Evolutionary conservation across 345 rosid species (phyloP), one percentile per base, ranked within the genome.

Genomic region (Psidium guajava): DNA sequence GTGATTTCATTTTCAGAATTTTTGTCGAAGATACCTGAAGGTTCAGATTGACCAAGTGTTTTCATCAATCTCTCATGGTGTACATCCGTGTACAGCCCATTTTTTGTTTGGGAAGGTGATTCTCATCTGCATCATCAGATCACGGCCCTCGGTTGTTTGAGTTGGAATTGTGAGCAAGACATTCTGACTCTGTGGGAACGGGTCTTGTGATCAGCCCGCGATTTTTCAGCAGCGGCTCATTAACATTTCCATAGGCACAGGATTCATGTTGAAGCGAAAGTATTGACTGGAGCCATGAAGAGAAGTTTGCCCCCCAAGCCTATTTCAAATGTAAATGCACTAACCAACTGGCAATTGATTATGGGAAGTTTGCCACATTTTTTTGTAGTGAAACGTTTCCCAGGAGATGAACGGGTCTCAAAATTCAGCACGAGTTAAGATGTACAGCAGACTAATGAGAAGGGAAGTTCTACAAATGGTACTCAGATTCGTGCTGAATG

Each of bases 1-100:
- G 98, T 21, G 99, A 97, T 88, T 97, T 97, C 86, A 92, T 97
- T 83, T 92, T 93, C 89, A 93, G 89, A 93, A 92, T 91, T 83
- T 96, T 97, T 83, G 94, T 92, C 59, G 98, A 97, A 82, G 99
- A 95, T 85, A 85, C 93, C 58, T 96, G 92, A 94, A 50, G 85
- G 57, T 58, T 27, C 47, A 83, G 64, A 54, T 58, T 44, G 74
- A 69, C 74, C 77, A 61, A 15, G 22, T 28, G 16, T 61, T 61
- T 61, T 28, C 42, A 61, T 28, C 74, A 36, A 69, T 69, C 77
- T 18, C 24, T n/a, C 32, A 28, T 40, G 3, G 40, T 61, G 42
- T 61, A 61, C 74, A 61, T 28, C 74, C 74, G 25, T 18, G 77
- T 69, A 69, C 77, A 69, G 77, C 77, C 77, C 49, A 81, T n/a